Evolutionary conservation across 495 filamentous ascomycete genomes (phyloP), one percentile per base, ranked within the genome.

Genomic region (Patellaria atrata): DNA sequence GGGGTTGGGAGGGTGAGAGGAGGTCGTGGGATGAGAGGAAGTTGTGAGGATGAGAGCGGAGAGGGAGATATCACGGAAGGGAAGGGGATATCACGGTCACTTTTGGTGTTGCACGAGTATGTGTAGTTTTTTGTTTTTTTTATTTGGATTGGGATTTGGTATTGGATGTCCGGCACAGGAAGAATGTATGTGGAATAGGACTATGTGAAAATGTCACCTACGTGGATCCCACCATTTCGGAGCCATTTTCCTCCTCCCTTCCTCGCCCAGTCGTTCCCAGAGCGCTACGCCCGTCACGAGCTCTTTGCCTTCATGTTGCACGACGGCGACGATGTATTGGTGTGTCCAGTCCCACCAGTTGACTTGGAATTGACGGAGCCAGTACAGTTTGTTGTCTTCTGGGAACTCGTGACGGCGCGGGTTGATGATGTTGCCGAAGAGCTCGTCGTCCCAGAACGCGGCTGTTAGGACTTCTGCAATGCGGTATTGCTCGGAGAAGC

Each of bases 341-440:
- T 29, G 34, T 12, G 24, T 20, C 21, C 38, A 34, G 34, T 43
- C 40, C 24, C 14, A 29, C 36, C 19, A 32, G 11, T 32, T 25
- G 11, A 18, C 35, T 10, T 30, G 33, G 20, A 38, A 10, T 11
- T 8, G 12, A 19, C 35, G 40, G n/a, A 37, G 36, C 27, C 20
- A 48, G 33, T 35, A 48, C n/a, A 37, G 33, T 12, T 30, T 11
- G 10, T 28, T 34, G 23, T 45, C 45, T 14, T 40, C 42, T 8
- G 42, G 45, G 27, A 30, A 38, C 14, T 41, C 8, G 11, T 45
- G 11, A 11, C 45, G 36, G 13, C 41, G 23, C 1, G 45, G 45
- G 25, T 48, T 41, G n/a, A 48, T 48, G n/a, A 43, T n/a, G 17
- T 35, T 38, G 12, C 43, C 46, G 35, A 50, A 50, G 5, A 47